Evolutionary conservation across 148 eudicot genomes (phyloP), one percentile per base, ranked within the genome.

Genomic region (Amaranthus hypochondriacus): DNA sequence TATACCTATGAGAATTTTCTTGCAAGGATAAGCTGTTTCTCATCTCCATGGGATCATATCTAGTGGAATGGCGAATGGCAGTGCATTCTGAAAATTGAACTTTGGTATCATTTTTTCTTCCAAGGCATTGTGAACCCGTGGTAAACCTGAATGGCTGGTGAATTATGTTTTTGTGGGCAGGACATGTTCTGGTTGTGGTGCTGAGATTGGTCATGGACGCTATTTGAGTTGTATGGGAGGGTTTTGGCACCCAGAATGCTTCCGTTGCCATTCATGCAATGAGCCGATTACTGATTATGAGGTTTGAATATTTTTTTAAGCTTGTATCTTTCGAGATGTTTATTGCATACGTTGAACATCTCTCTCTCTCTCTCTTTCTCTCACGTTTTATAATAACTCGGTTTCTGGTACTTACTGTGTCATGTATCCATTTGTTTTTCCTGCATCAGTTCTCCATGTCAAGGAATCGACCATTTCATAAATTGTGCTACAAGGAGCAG

Each of bases 231-330:
- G 99, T 83, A 87, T 95, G 97, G 99, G 92, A 71, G 90, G 86
- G 51, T 78, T 86, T 79, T 95, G 96, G 96, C 99, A 95, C 77
- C 98, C 99, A 18, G 94, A 89, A 77, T 95, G 99, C 83, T 95
- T 95, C 75, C 82, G 90, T 61, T 95, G 99, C 74, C 86, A 92
- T 70, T 83, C 79, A 12, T 95, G 99, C 79, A 77, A 85, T 75
- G 68, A 56, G 60, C 96, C 99, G 18, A 95, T 95, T 46, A 85
- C 94, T 50, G 99, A 95, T 70, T 82, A 86, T 74, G 99, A 95
- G 97, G 99, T 95, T 11, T 73, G 76, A 49, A 60, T 53, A 14
- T 65, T 44, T 75, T 12, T 54, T 43, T 4, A 48, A 68, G 8
- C 15, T 58, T 52, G 51, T 47, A 72, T 44, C 8, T 3, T 48